Evolutionary conservation across 176 grass and related monocot species (phyloP).

Genomic region (Sorghum bicolor): DNA sequence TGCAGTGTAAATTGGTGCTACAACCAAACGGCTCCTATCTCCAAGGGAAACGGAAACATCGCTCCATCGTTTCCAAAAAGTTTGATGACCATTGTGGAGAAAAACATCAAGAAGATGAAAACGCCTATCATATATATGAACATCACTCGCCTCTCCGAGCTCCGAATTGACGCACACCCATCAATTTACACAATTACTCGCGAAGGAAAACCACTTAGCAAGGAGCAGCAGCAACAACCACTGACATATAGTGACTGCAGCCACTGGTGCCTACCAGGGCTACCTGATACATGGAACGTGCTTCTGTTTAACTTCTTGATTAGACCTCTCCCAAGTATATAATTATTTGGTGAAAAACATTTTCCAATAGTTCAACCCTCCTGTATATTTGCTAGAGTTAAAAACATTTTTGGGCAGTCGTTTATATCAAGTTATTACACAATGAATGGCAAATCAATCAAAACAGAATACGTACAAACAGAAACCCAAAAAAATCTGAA

Average conservation of each 20-base stretch:
- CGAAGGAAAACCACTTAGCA: slow-evolving; percentile 32
- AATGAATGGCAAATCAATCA: not conserved
- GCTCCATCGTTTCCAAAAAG: slow-evolving; percentile 35
- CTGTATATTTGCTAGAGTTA: not conserved
- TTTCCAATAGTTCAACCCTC: too few species aligned
- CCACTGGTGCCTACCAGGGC: slow-evolving; percentile 60
- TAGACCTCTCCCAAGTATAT: slow-evolving; percentile 10
- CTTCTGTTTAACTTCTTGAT: slow-evolving; percentile 46
- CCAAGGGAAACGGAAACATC: slow-evolving; percentile 2
- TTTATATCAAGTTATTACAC: not conserved
- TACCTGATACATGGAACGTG: slow-evolving; percentile 54
- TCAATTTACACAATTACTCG: slow-evolving; percentile 39
- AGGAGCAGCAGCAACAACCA: slow-evolving; percentile 28
- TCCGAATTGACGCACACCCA: slow-evolving; percentile 43
- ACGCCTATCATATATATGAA: slow-evolving; percentile 36
- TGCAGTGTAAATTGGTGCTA: slow-evolving; percentile 56
- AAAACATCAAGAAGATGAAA: slow-evolving; percentile 25
- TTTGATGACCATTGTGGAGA: slow-evolving; percentile 21
- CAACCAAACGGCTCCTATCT: slow-evolving; percentile 37
- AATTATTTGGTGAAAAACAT: slow-evolving; percentile 3
- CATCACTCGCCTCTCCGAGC: slow-evolving; percentile 37
- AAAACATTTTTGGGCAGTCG: not conserved
- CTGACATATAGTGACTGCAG: slow-evolving; percentile 42
- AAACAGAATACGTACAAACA: not conserved
- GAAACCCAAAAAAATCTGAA: not conserved